Conservation (phyloP, 768 basidiomycete genomes). For the Lentinula guzmanii region DNA sequence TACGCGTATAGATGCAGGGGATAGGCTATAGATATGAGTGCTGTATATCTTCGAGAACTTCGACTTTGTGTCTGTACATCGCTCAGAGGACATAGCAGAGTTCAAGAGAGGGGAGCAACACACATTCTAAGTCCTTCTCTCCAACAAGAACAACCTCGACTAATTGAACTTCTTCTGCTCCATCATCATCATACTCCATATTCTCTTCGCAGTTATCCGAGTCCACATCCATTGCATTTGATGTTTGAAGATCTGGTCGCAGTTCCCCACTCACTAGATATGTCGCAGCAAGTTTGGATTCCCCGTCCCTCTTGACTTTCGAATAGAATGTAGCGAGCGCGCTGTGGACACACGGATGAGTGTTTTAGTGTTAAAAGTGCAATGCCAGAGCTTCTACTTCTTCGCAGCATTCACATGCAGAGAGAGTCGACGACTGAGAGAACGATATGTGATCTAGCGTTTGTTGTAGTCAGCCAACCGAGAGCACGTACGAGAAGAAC, state of each 20-base stretch:
- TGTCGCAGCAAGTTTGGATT: slow-evolving; percentile 53
- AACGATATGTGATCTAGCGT: slow-evolving; percentile 70
- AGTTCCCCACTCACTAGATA: slow-evolving; percentile 64
- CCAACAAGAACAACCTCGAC: slow-evolving; percentile 53
- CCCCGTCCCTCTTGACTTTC: slow-evolving; percentile 23
- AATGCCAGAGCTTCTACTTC: slow-evolving; percentile 40
- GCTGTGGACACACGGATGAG: slow-evolving; percentile 27
- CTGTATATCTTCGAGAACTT: slow-evolving; percentile 48
- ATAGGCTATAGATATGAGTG: slow-evolving; percentile 66
- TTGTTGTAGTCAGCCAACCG: background rate
- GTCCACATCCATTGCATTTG: slow-evolving; percentile 31
- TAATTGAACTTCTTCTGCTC: slow-evolving; percentile 37
- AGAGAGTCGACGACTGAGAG: slow-evolving; percentile 62
- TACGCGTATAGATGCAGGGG: slow-evolving; percentile 57
- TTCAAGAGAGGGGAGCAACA: slow-evolving; percentile 14
- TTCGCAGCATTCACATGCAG: slow-evolving; percentile 78
- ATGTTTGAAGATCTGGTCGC: slow-evolving; percentile 9
- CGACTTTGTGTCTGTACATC: slow-evolving; percentile 40
- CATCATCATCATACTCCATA: slow-evolving; percentile 28
- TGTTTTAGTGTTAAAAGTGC: background rate
- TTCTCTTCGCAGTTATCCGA: slow-evolving; percentile 13
- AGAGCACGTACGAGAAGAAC: background rate
- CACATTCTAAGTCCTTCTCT: slow-evolving; percentile 62
- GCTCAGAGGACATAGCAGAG: background rate
- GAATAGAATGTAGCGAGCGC: slow-evolving; percentile 57